Base-by-base conservation (phyloP, 2,329 filamentous ascomycete genomes). In the Lasiodiplodia sp. region DNA sequence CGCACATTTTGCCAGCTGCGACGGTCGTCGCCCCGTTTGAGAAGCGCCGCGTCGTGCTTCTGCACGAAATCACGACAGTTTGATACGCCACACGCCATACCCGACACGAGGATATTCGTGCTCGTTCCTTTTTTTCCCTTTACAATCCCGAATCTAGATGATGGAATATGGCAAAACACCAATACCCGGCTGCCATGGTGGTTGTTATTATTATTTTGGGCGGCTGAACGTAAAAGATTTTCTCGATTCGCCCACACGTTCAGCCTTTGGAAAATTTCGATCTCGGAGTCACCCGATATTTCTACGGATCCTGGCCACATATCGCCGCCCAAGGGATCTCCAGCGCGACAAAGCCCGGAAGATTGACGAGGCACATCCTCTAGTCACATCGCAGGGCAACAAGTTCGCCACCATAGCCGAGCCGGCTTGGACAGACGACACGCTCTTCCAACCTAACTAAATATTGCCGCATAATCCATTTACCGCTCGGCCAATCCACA, bases 1-100 rank as follows among this genome's bases (percentile, higher is more conserved):
- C 28, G 40, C 31, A 47, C 18, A 34, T 58, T 49, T 14, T 51
- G 40, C 64, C 52, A 47, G 38, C 40, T 53, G n/a, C n/a, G 65
- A 58, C 55, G 53, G 65, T 40, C 16, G n/a, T 40, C 18, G 31
- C 16, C 12, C 53, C 44, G 65, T 58, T 44, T 37, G 65, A 67
- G 65, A 67, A 58, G 55, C 65, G 53, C 65, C 65, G 65, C 65
- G 40, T 67, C 53, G 65, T 67, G 65, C 65, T 58, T 67, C 28
- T 34, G 65, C 65, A 67, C 38, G 65, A 67, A 57, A 67, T 67
- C 44, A 67, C 55, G 65, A 67, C 52, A 37, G 55, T 67, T 64
- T 52, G 47, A 67, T 28, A 56, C 28, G 55, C 65, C 44, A 64
- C 40, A 64, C 60, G 60, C 65, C 49, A 67, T 52, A 67, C 40